Base-by-base conservation (phyloP, 1,139 yeast species). In the Diutina rugosa region DNA sequence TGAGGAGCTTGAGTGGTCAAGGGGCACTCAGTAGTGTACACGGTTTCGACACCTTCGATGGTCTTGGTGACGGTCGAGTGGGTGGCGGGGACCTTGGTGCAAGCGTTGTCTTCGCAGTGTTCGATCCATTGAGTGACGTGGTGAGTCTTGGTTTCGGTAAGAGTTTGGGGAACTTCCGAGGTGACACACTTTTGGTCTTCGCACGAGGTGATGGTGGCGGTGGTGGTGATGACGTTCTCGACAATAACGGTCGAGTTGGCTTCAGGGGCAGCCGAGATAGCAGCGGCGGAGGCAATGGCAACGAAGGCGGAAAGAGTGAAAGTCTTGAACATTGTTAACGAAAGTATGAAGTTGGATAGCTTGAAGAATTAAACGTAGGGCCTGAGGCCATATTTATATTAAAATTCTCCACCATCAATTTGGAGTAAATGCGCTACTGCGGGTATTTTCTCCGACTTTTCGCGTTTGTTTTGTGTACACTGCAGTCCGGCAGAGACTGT, bases 1-100 rank as follows among this genome's bases (percentile, higher is more conserved):
- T 30, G 38, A 21, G 51, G 51, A 38, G 14, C 30, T 14, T n/a
- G 26, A n/a, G 35, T 18, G 21, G 44, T 32, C 44, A 49, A 32
- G 53, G 53, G 53, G 53, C 53, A 49, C 44, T 29, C 44, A 29
- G 53, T 49, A 45, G 53, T 49, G 53, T 49, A 49, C 45, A 49
- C 18, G 53, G 53, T 49, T 32, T 49, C 53, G 53, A 49, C 44
- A 35, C 53, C 53, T 30, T 49, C 53, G 16, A 18, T 12, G 38
- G 53, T 49, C 44, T 49, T 18, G 44, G 53, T 49, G 53, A 49
- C 53, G 44, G 41, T 49, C n/a, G 53, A 49, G 26, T 49, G 26
- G 44, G 44, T 32, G 44, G 44, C 53, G 53, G 53, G 53, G 53
- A 49, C 53, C 44, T 49, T 16, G 53, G 7, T 10, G 53, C 53